phyloP scores from a whole-genome alignment of 139 green algal genomes.

The Chlorella sorokiniana region DNA sequence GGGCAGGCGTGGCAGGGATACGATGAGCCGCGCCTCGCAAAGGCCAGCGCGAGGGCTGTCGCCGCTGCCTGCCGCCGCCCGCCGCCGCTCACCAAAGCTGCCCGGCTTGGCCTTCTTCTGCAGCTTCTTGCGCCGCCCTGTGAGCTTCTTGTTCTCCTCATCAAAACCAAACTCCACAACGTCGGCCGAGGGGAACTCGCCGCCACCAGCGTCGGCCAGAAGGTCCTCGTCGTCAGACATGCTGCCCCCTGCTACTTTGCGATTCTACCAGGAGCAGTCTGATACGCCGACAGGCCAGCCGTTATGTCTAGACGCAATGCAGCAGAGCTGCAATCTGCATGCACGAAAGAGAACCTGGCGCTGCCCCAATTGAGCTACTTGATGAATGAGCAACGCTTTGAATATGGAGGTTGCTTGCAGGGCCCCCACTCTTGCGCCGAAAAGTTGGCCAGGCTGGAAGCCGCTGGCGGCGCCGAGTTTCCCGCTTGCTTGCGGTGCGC shows the following conservation, averaged over 20 bases:
- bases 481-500: too few species aligned
- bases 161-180: slow-evolving; percentile 43
- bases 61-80: not conserved
- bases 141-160: slow-evolving; percentile 28
- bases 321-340: too few species aligned
- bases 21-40: slow-evolving; percentile 21
- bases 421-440: too few species aligned
- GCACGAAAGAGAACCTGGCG: too few species aligned
- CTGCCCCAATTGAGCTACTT: too few species aligned
- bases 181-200: not conserved
- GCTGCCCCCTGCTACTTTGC: not conserved
- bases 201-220: not conserved
- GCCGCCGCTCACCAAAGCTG: slow-evolving; percentile 63
- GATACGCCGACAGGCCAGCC: too few species aligned
- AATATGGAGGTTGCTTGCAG: too few species aligned
- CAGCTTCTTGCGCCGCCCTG: slow-evolving; percentile 55
- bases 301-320: too few species aligned
- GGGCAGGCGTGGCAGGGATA: not conserved
- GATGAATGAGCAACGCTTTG: too few species aligned
- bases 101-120: slow-evolving; percentile 66
- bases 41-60: not conserved
- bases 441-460: too few species aligned
- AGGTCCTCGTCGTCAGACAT: slow-evolving; percentile 7
- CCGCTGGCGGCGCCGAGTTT: too few species aligned
- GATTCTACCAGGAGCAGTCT: not conserved